A percentile compares a stretch with the other conserved stretches of the same genome.
These are phyloP conservation scores for Cladophialophora psammophila DNA, from an alignment of 2,329 filamentous ascomycete genomes.

Conservation along the genomic window DNA sequence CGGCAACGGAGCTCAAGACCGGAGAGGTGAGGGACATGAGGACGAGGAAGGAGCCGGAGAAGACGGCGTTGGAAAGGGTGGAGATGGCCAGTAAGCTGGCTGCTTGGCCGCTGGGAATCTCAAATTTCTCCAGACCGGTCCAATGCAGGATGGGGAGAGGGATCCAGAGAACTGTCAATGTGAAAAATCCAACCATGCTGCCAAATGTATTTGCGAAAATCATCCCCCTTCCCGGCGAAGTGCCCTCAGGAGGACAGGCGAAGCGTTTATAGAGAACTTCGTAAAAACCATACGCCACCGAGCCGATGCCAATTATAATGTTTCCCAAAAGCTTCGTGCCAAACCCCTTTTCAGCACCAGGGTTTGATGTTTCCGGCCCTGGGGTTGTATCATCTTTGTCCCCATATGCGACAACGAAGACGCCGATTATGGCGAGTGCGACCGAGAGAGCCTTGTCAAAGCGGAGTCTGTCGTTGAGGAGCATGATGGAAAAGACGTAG, in stretches of 20 bases:
- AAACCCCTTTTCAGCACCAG: slow-evolving; percentile 44
- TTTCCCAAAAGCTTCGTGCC: slow-evolving; percentile 78
- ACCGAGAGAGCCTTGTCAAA: slow-evolving; percentile 88
- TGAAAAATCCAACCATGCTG: slow-evolving; percentile 85
- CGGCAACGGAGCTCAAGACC: slow-evolving; percentile 89
- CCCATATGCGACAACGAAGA: slow-evolving; percentile 94
- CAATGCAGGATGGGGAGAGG: slow-evolving; percentile 85
- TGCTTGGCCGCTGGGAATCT: slow-evolving; percentile 77
- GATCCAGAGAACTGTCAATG: slow-evolving; percentile 86
- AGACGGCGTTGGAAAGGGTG: slow-evolving; percentile 85
- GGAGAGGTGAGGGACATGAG: slow-evolving; percentile 92
- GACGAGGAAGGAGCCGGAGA: slow-evolving; percentile 91
- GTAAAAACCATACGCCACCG: slow-evolving; percentile 93
- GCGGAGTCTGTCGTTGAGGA: slow-evolving; percentile 84
- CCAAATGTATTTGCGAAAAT: slow-evolving; percentile 95
- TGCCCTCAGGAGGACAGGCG: slow-evolving; percentile 91
- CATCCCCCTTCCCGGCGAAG: slow-evolving; percentile 83
- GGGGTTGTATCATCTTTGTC: slow-evolving; percentile 68
- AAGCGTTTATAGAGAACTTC: slow-evolving; percentile 95
- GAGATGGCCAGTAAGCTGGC: slow-evolving; percentile 81
- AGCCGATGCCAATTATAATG: slow-evolving; percentile 87
- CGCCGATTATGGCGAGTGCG: slow-evolving; percentile 82
- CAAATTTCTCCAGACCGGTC: slow-evolving; percentile 80
- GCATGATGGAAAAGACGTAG: slow-evolving; percentile 92
- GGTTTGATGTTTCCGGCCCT: slow-evolving; percentile 62